These are phyloP conservation scores for Tilletia walkeri DNA, from an alignment of 1,284 basidiomycete species.

Conservation along the genomic window DNA sequence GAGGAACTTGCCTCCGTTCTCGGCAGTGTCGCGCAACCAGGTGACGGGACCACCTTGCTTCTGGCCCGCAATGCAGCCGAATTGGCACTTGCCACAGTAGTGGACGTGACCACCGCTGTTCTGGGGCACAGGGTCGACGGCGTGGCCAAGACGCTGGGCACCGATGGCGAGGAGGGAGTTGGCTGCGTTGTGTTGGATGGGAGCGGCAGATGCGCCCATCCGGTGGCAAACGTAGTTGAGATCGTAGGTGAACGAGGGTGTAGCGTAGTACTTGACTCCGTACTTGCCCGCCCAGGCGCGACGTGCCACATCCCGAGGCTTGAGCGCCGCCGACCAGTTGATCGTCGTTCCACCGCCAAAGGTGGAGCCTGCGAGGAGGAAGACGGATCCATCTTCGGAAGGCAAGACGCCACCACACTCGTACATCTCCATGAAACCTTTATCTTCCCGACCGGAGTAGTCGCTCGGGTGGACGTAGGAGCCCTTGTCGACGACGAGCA, in stretches of 20 bases:
- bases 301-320: constrained; percentile 57
- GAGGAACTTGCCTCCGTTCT: constrained; percentile 55
- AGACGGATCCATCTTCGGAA: constrained; percentile 56
- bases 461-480: constrained; percentile 55
- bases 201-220: constrained; percentile 56
- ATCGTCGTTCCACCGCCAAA: constrained; percentile 60
- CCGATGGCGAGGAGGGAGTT: constrained; percentile 56
- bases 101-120: constrained; percentile 57
- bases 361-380: constrained; percentile 57
- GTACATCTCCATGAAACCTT: constrained; percentile 56
- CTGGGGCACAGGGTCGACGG: constrained; percentile 55
- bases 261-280: constrained; percentile 56
- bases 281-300: constrained; percentile 57
- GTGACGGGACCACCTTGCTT: constrained; percentile 56
- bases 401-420: constrained; percentile 57
- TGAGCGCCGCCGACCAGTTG: constrained; percentile 60
- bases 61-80: constrained; percentile 56
- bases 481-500: constrained; percentile 60
- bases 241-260: constrained; percentile 53
- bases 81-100: constrained; percentile 57
- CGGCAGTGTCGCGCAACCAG: constrained; percentile 56
- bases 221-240: constrained; percentile 55
- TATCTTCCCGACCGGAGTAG: constrained; percentile 52
- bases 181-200: constrained; percentile 56
- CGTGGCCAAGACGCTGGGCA: constrained; percentile 51